Percentiles rank a stretch among this genome's conserved stretches.
Evolutionary conservation across 2,329 filamentous ascomycete genomes (phyloP).

Genomic region (Ceratocystis cubensis): DNA sequence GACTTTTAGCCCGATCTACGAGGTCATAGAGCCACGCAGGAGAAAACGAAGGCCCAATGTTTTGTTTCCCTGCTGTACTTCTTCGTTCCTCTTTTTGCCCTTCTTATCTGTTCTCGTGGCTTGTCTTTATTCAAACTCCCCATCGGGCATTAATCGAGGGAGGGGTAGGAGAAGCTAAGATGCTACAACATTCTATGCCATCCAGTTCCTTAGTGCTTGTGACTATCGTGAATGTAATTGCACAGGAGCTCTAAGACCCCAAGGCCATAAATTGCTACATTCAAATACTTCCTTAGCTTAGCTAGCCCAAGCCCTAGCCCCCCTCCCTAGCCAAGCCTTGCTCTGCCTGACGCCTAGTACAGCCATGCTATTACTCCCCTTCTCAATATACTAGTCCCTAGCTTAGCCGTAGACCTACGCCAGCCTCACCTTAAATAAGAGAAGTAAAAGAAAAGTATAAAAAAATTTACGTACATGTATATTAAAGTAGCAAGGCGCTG

Average conservation of each 20-base stretch:
- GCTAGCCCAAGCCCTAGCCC: background rate
- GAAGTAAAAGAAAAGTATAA: no score
- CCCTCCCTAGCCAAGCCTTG: background rate
- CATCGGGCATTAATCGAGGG: no score
- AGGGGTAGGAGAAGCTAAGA: background rate
- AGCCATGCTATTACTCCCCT: background rate
- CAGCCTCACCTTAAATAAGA: background rate
- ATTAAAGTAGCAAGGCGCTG: background rate
- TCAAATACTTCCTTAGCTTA: no score
- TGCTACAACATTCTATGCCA: background rate
- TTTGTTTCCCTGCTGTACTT: background rate
- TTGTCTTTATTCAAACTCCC: background rate
- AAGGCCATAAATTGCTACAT: background rate
- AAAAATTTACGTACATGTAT: no score
- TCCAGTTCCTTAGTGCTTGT: background rate
- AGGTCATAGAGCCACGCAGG: background rate
- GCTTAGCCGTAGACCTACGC: background rate
- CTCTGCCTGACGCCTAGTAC: no score
- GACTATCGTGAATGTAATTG: slow-evolving; percentile 6
- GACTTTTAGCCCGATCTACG: background rate
- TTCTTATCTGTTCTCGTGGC: background rate
- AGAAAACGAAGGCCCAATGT: background rate
- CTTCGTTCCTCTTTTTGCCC: background rate
- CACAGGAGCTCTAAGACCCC: background rate
- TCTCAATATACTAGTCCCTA: background rate